A percentile compares a stretch with the other conserved stretches of the same genome.
Evolutionary conservation across 805 yeast species (phyloP).

Genomic region (Ogataea thermomethanolica): DNA sequence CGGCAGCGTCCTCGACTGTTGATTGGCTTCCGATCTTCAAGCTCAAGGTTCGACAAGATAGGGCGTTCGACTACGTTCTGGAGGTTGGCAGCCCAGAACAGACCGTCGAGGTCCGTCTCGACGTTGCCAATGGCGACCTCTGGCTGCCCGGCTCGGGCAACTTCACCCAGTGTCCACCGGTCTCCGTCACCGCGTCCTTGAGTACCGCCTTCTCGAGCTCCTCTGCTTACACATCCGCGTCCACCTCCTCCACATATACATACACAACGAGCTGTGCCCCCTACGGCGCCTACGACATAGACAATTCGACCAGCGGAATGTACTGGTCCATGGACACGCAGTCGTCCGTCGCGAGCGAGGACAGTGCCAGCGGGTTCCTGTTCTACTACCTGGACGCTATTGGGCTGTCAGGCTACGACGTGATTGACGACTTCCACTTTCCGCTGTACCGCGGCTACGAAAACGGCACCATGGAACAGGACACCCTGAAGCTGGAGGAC

Average conservation of each 20-base stretch:
- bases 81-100: constrained; percentile 27
- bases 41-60: constrained; percentile 9
- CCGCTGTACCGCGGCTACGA: constrained; percentile 3
- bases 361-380: constrained; percentile 15
- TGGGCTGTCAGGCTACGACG: constrained; percentile 24
- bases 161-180: constrained; percentile 21
- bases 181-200: not conserved
- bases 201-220: not conserved
- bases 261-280: constrained; percentile 21
- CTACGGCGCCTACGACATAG: constrained; percentile 24
- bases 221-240: constrained; percentile 1
- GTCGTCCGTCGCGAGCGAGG: not conserved
- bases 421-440: constrained; percentile 25
- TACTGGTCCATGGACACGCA: constrained; percentile 8
- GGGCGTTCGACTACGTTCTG: constrained; percentile 25
- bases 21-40: constrained; percentile 21
- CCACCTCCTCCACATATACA: not conserved
- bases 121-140: constrained; percentile 26
- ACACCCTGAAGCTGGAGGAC: constrained; percentile 20
- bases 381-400: constrained; percentile 22
- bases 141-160: constrained; percentile 30
- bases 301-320: constrained; percentile 20
- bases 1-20: constrained; percentile 9
- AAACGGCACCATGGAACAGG: constrained; percentile 6
- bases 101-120: constrained; percentile 27